These are phyloP conservation scores for Carex littledalei DNA, from an alignment of 176 grass and related monocot species.

Conservation along the genomic window DNA sequence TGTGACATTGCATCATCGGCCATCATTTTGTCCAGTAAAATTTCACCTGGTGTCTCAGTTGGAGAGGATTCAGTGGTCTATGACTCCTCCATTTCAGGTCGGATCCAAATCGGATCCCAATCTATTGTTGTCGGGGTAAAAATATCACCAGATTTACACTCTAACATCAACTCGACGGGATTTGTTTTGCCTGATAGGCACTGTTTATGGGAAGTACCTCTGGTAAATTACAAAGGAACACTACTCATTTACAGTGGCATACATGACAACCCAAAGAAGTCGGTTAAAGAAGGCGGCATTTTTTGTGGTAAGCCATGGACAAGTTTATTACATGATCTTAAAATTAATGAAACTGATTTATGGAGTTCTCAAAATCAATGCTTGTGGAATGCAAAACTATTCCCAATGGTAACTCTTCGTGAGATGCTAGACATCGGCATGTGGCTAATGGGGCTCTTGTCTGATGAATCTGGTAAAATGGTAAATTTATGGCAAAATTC, in stretches of 20 bases:
- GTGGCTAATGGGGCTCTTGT: conserved; percentile 67
- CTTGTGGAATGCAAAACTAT: conserved; percentile 88
- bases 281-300: conserved; percentile 47
- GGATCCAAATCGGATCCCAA: conserved; percentile 71
- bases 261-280: conserved; percentile 83
- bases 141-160: conserved; percentile 27
- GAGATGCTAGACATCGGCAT: conserved; percentile 70
- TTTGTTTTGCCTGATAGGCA: conserved; percentile 75
- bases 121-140: conserved; percentile 82
- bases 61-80: conserved; percentile 89
- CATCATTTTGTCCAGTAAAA: conserved; percentile 73
- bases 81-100: conserved; percentile 73
- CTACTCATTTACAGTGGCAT: conserved; percentile 80
- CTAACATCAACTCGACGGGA: conserved; percentile 12
- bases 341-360: conserved; percentile 64
- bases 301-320: conserved; percentile 91
- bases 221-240: conserved; percentile 53
- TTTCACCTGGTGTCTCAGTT: conserved; percentile 62
- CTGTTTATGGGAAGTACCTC: conserved; percentile 94
- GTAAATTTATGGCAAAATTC: conserved; percentile 61
- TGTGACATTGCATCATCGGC: conserved; percentile 86
- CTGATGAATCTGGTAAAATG: conserved; percentile 31
- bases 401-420: conserved; percentile 50
- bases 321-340: conserved; percentile 58
- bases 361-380: conserved; percentile 68